Evolutionary conservation across 208 protist species (phyloP).

Genomic region (Wallacemonas rigidus): DNA sequence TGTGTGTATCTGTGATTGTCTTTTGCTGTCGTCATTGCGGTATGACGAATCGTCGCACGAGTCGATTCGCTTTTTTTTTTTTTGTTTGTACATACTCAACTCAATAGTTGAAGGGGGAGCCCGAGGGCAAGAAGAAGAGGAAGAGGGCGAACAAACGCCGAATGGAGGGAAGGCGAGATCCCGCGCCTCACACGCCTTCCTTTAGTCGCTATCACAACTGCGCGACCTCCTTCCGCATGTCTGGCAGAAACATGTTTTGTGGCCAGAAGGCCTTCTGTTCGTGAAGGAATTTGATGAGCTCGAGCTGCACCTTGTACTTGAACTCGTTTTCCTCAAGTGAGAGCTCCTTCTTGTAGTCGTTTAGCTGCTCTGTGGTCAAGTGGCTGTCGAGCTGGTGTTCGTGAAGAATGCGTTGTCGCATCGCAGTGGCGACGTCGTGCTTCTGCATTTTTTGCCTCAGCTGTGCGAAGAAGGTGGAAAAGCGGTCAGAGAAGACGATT

Average conservation of each 20-base stretch:
- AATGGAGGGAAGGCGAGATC: too few species aligned
- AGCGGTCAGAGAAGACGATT: slow-evolving; percentile 78
- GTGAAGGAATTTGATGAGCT: slow-evolving; percentile 86
- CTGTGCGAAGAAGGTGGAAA: slow-evolving; percentile 64
- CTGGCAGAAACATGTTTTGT: slow-evolving; percentile 80
- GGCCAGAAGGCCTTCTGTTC: slow-evolving; percentile 79
- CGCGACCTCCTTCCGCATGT: slow-evolving; percentile 46
- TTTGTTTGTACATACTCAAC: background rate
- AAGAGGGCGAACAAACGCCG: background rate
- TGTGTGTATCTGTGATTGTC: background rate
- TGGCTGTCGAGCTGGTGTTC: slow-evolving; percentile 27
- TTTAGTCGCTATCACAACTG: background rate
- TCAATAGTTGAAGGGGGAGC: background rate
- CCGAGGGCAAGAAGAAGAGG: background rate
- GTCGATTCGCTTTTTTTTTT: background rate
- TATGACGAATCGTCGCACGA: too few species aligned
- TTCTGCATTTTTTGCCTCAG: slow-evolving; percentile 47
- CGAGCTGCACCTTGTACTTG: slow-evolving; percentile 70
- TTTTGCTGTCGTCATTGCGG: background rate
- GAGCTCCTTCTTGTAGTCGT: slow-evolving; percentile 45
- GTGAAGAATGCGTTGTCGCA: slow-evolving; percentile 42
- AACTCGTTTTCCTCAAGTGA: slow-evolving; percentile 43
- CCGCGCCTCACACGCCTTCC: too few species aligned
- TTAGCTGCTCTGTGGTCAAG: slow-evolving; percentile 36
- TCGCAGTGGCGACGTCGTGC: slow-evolving; percentile 51